phyloP scores from a whole-genome alignment of 2,329 filamentous ascomycete genomes.

The Aureobasidium namibiae region DNA sequence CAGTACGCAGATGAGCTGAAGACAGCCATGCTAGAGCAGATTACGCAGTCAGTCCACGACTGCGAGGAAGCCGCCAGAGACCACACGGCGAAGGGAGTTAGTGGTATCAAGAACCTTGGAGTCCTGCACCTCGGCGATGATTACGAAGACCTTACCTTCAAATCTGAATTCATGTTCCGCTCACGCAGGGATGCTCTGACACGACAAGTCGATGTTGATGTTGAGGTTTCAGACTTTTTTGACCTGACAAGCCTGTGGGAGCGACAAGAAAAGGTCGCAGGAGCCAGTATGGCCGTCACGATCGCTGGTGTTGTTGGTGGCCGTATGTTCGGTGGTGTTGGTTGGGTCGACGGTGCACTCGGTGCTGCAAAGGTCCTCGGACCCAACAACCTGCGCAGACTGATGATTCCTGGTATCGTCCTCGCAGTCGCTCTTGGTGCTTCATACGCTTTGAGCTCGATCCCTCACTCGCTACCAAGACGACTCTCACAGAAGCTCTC shows the following conservation, averaged over 20 bases:
- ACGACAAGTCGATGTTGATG: conserved; percentile 76
- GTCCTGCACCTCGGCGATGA: conserved; percentile 81
- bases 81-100: conserved; percentile 72
- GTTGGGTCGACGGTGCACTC: conserved; percentile 83
- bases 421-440: conserved; percentile 65
- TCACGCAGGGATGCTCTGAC: conserved; percentile 73
- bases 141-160: conserved; percentile 79
- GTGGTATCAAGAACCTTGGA: conserved; percentile 79
- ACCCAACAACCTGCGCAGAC: conserved; percentile 67
- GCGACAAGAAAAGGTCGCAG: conserved; percentile 86
- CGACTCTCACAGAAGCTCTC: conserved; percentile 81
- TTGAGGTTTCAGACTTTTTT: conserved; percentile 89
- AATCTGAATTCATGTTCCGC: conserved; percentile 88
- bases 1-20: conserved; percentile 91
- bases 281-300: conserved; percentile 90
- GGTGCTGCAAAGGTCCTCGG: conserved; percentile 74
- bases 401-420: conserved; percentile 73
- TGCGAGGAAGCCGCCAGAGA: conserved; percentile 82
- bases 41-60: conserved; percentile 65
- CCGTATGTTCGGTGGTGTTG: conserved; percentile 70
- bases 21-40: conserved; percentile 80
- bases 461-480: conserved; percentile 79
- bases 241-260: conserved; percentile 77
- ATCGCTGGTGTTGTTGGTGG: conserved; percentile 78
- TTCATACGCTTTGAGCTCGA: conserved; percentile 75